These are phyloP conservation scores for Ustilago cynodontis DNA, from an alignment of 1,284 basidiomycete species.

Conservation along the genomic window DNA sequence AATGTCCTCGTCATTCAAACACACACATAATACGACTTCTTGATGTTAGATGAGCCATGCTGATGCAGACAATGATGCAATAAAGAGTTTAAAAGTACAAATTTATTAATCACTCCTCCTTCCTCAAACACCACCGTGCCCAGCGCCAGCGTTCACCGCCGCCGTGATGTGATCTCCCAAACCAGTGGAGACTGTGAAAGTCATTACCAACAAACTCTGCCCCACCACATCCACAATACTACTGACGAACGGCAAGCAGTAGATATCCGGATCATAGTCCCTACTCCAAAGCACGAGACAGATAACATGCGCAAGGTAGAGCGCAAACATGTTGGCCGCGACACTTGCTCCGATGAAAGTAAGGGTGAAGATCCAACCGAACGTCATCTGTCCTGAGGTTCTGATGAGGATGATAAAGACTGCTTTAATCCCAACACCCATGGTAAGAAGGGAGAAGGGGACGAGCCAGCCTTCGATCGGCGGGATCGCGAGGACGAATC, in stretches of 20 bases:
- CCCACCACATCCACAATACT: constrained; percentile 91
- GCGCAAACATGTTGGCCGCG: constrained; percentile 73
- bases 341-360: constrained; percentile 36
- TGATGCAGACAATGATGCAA: background rate
- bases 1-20: background rate
- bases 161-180: constrained; percentile 65
- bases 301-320: constrained; percentile 78
- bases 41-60: background rate
- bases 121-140: constrained; percentile 47
- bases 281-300: constrained; percentile 85
- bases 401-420: constrained; percentile 58
- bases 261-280: constrained; percentile 84
- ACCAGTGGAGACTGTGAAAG: constrained; percentile 71
- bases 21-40: background rate
- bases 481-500: constrained; percentile 29
- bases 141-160: constrained; percentile 47
- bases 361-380: constrained; percentile 59
- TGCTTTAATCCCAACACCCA: constrained; percentile 53
- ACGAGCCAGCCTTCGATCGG: constrained; percentile 64
- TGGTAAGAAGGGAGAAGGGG: constrained; percentile 56
- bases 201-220: constrained; percentile 78
- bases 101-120: background rate
- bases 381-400: constrained; percentile 51
- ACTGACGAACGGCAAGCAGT: constrained; percentile 90
- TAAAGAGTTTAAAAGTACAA: constrained; percentile 31